Conservation (phyloP, 768 basidiomycete species). For the Lactarius sanguifluus region DNA sequence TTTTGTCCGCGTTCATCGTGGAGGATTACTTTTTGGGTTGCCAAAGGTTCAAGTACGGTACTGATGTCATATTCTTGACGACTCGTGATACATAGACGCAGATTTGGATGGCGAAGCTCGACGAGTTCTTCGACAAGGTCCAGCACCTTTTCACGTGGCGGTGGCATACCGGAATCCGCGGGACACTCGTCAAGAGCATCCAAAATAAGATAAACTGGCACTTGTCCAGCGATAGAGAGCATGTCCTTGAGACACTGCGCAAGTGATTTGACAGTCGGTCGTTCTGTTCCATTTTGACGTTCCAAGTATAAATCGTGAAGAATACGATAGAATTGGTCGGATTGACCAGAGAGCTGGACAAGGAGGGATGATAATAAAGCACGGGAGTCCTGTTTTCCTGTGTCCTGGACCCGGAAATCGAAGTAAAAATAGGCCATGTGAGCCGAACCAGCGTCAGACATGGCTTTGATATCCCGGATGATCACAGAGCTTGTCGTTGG, state of each 20-base stretch:
- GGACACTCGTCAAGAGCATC: slow-evolving; percentile 1
- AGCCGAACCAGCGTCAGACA: neutral
- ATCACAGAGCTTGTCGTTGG: neutral
- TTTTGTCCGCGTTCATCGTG: neutral
- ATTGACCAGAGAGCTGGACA: neutral
- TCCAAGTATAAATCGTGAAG: neutral
- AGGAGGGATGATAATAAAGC: neutral
- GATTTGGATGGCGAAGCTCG: neutral
- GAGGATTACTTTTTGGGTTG: neutral
- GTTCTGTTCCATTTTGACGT: neutral
- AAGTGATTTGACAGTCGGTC: neutral
- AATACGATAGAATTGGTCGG: neutral
- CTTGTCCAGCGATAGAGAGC: neutral
- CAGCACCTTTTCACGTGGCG: neutral
- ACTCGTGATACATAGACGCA: neutral
- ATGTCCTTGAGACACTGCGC: neutral
- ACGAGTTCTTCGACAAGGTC: neutral
- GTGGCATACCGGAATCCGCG: neutral
- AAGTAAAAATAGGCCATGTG: neutral
- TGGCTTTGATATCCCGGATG: neutral
- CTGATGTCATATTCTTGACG: neutral
- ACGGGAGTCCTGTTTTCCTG: neutral
- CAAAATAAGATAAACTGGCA: neutral
- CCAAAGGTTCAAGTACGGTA: neutral
- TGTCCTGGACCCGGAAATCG: neutral